Percentiles rank a stretch among this genome's conserved stretches.
Evolutionary conservation across 495 filamentous ascomycete genomes (phyloP).

Genomic region (Tuber borchii): DNA sequence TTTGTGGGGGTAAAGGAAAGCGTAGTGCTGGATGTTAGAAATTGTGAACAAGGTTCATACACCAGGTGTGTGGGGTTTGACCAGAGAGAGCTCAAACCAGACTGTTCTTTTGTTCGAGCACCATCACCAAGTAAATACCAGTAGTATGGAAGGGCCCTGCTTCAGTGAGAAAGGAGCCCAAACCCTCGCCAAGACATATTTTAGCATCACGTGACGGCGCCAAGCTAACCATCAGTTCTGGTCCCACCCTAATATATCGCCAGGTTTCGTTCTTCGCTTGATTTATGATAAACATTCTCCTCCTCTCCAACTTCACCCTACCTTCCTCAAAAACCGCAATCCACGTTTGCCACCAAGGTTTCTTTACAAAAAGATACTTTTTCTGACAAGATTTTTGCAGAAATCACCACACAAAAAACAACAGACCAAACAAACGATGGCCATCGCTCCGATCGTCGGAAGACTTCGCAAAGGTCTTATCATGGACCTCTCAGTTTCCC

Average conservation of each 20-base stretch:
- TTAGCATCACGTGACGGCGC: background rate
- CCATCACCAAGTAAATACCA: no score
- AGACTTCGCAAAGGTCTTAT: conserved; percentile 69
- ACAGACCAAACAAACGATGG: conserved; percentile 15
- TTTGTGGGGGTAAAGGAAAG: background rate
- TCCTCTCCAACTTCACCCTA: background rate
- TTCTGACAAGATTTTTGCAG: background rate
- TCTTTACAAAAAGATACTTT: background rate
- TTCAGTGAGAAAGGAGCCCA: background rate
- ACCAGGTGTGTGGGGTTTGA: background rate
- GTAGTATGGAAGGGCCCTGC: no score
- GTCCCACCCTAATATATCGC: background rate
- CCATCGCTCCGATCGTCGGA: conserved; percentile 44
- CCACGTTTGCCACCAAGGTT: background rate
- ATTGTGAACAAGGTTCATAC: background rate
- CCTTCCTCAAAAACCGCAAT: background rate
- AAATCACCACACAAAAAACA: background rate
- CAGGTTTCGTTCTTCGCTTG: background rate
- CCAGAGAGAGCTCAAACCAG: no score
- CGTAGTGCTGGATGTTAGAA: background rate
- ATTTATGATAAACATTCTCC: background rate
- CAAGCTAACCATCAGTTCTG: background rate
- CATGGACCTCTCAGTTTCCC: conserved; percentile 68
- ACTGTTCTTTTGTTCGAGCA: background rate
- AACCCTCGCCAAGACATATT: background rate